A percentile compares a stretch with the other conserved stretches of the same genome.
These are phyloP conservation scores for Amauroascus verrucosus DNA, from an alignment of 2,329 filamentous ascomycete species.

Conservation along the genomic window DNA sequence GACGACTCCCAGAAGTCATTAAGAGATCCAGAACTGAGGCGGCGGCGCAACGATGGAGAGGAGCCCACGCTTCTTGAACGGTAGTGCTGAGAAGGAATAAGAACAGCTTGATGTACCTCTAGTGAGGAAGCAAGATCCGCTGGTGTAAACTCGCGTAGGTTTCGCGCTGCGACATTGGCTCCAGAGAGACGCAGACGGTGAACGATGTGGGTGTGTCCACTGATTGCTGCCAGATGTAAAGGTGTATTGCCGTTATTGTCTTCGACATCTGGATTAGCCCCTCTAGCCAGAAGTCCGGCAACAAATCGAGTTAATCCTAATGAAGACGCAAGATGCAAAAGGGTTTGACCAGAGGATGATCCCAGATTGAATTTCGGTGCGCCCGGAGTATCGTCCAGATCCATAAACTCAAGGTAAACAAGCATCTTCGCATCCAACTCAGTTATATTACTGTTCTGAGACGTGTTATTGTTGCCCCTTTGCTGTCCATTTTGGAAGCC, in stretches of 20 bases:
- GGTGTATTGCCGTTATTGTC: slow-evolving; percentile 75
- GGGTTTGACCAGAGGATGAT: slow-evolving; percentile 58
- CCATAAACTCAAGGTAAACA: slow-evolving; percentile 65
- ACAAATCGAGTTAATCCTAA: slow-evolving; percentile 66
- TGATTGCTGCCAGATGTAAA: slow-evolving; percentile 69
- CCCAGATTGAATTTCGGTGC: slow-evolving; percentile 57
- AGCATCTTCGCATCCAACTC: slow-evolving; percentile 60
- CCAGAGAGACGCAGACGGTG: slow-evolving; percentile 62
- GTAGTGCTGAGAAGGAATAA: slow-evolving; percentile 51
- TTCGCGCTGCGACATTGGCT: slow-evolving; percentile 60
- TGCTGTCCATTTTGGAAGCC: slow-evolving; percentile 39
- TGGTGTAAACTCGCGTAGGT: slow-evolving; percentile 58
- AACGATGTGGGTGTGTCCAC: slow-evolving; percentile 65
- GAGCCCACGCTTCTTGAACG: slow-evolving; percentile 55
- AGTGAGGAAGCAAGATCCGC: slow-evolving; percentile 60
- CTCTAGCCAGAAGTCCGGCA: slow-evolving; percentile 63
- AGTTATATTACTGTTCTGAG: slow-evolving; percentile 31
- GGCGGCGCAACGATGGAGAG: slow-evolving; percentile 41
- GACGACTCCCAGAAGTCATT: slow-evolving; percentile 56
- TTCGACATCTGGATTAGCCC: slow-evolving; percentile 63
- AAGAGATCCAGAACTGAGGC: slow-evolving; percentile 52
- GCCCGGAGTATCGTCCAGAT: slow-evolving; percentile 62
- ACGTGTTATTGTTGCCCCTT: slow-evolving; percentile 33
- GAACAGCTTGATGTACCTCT: slow-evolving; percentile 53
- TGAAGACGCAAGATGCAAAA: slow-evolving; percentile 69